Conservation (phyloP, 495 filamentous ascomycete genomes). For the Penicillium macrosclerotiorum region DNA sequence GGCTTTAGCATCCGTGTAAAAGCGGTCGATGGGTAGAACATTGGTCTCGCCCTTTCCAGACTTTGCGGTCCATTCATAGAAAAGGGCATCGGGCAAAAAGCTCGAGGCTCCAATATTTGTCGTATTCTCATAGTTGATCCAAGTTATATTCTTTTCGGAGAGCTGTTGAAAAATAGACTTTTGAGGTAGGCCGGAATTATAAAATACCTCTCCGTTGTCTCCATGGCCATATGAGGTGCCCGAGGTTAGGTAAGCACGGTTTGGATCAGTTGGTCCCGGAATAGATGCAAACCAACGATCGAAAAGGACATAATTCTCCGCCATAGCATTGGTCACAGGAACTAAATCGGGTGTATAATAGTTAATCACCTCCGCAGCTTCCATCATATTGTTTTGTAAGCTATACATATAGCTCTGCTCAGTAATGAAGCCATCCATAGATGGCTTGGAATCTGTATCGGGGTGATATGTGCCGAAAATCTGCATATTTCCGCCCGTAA, state of each 20-base stretch:
- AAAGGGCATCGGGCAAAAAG: conserved; percentile 37
- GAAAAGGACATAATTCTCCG: conserved; percentile 48
- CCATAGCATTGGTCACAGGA: conserved; percentile 43
- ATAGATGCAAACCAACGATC: conserved; percentile 47
- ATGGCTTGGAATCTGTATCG: conserved; percentile 16
- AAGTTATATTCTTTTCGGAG: conserved; percentile 38
- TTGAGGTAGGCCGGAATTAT: conserved; percentile 39
- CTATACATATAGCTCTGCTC: conserved; percentile 40
- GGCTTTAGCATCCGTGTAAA: conserved; percentile 37
- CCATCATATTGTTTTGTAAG: conserved; percentile 22
- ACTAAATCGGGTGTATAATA: conserved; percentile 47
- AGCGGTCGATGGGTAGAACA: conserved; percentile 32
- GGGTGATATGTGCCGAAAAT: conserved; percentile 46
- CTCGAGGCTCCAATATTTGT: conserved; percentile 20
- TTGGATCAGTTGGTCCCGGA: conserved; percentile 49
- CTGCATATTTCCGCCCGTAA: conserved; percentile 49
- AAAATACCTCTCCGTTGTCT: conserved; percentile 41
- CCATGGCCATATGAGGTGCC: conserved; percentile 48
- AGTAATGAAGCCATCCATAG: conserved; percentile 44
- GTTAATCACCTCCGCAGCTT: conserved; percentile 44
- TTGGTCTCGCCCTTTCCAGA: conserved; percentile 30
- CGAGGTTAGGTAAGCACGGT: conserved; percentile 46
- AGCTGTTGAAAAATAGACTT: conserved; percentile 50
- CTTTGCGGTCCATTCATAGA: conserved; percentile 41
- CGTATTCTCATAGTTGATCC: conserved; percentile 52